Percentiles rank a stretch among this genome's conserved stretches.
These are phyloP conservation scores for Ettlia oleoabundans DNA, from an alignment of 139 green algal species.

Conservation along the genomic window DNA sequence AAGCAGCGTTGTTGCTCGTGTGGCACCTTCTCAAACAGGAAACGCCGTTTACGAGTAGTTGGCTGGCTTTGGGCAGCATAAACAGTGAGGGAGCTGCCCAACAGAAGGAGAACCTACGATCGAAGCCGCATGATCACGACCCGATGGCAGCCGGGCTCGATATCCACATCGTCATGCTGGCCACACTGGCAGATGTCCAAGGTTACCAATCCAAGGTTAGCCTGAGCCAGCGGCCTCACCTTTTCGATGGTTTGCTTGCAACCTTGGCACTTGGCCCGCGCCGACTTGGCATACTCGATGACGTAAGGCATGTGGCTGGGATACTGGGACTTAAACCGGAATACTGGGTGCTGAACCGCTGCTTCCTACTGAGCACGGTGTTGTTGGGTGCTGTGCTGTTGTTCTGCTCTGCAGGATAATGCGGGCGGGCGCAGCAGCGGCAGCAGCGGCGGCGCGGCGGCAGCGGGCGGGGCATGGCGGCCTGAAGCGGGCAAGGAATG, in stretches of 20 bases:
- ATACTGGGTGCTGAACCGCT: not conserved
- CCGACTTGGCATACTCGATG: not conserved
- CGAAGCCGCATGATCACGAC: too few species aligned
- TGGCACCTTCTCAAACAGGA: not conserved
- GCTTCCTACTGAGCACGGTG: not conserved
- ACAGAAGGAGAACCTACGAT: too few species aligned
- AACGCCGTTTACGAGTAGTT: too few species aligned
- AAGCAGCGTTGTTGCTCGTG: not conserved
- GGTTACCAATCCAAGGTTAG: too few species aligned
- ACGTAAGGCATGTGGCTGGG: not conserved
- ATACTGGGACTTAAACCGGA: not conserved
- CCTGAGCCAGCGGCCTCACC: not conserved
- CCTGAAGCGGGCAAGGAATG: too few species aligned
- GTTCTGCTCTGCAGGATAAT: too few species aligned
- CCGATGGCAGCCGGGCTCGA: not conserved
- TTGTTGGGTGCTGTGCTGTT: not conserved
- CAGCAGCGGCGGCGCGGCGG: too few species aligned
- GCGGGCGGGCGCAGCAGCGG: too few species aligned
- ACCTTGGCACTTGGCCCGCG: not conserved
- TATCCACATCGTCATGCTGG: not conserved
- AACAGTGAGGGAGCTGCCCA: too few species aligned
- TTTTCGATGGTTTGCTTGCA: constrained; percentile 15
- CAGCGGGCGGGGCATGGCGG: too few species aligned
- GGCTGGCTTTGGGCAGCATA: too few species aligned
- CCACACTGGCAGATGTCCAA: not conserved